Conservation (phyloP, 139 green algal species). For the Chlamydomonas sp. region DNA sequence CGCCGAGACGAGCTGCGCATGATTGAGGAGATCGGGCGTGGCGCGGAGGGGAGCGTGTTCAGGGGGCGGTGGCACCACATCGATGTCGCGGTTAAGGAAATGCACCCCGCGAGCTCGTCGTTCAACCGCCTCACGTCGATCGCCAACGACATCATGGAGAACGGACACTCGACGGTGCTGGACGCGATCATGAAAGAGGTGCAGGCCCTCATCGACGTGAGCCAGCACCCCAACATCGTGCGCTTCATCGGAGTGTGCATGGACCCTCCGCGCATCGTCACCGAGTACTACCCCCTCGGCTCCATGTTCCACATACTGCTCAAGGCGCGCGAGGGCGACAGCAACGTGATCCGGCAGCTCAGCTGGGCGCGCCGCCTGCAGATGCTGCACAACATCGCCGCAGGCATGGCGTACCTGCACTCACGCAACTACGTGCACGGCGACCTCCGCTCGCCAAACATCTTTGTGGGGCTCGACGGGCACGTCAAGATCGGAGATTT, state of each 20-base stretch:
- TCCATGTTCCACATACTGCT: slow-evolving; percentile 29
- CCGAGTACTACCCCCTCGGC: slow-evolving; percentile 47
- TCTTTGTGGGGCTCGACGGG: slow-evolving; percentile 38
- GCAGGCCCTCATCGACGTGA: slow-evolving; percentile 20
- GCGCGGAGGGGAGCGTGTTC: slow-evolving; percentile 35
- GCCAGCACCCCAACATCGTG: slow-evolving; percentile 44
- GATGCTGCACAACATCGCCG: slow-evolving; percentile 29
- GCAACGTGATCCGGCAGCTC: slow-evolving; percentile 11
- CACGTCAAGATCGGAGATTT: slow-evolving; percentile 38
- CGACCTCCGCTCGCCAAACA: slow-evolving; percentile 37
- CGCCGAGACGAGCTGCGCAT: slow-evolving; percentile 15
- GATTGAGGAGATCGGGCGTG: slow-evolving; percentile 22
- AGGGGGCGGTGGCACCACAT: slow-evolving; percentile 40
- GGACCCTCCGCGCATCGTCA: slow-evolving; percentile 48
- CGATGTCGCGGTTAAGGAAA: slow-evolving; percentile 39
- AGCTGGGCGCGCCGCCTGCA: slow-evolving; percentile 16
- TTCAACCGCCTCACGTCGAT: slow-evolving; percentile 18
- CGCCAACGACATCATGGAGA: slow-evolving; percentile 1
- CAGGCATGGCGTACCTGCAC: slow-evolving; percentile 46
- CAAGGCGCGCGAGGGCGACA: slow-evolving; percentile 12
- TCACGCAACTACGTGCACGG: slow-evolving; percentile 34
- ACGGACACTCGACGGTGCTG: slow-evolving; percentile 5
- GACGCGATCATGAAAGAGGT: slow-evolving; percentile 35
- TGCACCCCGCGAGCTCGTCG: slow-evolving; percentile 19
- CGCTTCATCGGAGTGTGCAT: slow-evolving; percentile 46